Percentiles rank a stretch among this genome's conserved stretches.
Conservation (phyloP, 306 rosid species). For the Vicia villosa region DNA sequence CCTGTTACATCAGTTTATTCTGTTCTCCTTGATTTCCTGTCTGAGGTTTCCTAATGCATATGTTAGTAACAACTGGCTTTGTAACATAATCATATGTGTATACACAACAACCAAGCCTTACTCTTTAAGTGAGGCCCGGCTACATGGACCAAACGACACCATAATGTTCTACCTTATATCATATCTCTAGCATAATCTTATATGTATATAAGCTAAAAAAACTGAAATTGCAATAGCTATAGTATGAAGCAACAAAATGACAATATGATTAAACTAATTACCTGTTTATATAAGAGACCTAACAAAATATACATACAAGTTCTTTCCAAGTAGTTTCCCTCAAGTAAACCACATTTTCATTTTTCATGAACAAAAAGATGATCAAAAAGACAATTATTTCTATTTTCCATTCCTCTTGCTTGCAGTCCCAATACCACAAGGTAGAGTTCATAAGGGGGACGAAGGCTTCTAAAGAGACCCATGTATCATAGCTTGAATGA, state of each 20-base stretch:
- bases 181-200: no score
- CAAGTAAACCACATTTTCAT: background rate
- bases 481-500: background rate
- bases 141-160: no score
- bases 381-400: constrained; percentile 23
- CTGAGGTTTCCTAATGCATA: background rate
- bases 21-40: background rate
- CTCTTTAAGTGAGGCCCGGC: no score
- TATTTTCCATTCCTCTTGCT: constrained; percentile 10
- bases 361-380: constrained; percentile 2
- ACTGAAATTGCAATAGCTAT: background rate
- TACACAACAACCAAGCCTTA: background rate
- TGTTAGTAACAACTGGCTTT: background rate
- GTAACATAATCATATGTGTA: background rate
- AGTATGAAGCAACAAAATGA: background rate
- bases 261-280: background rate
- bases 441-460: background rate
- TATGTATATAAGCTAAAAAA: no score
- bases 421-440: constrained; percentile 19
- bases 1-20: background rate
- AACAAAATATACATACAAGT: background rate
- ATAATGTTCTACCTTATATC: no score
- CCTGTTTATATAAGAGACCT: background rate
- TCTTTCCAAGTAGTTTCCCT: constrained; percentile 10
- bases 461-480: background rate